Conservation (phyloP, 108 stramenopile genomes). For the Cylindrotheca closterium region DNA sequence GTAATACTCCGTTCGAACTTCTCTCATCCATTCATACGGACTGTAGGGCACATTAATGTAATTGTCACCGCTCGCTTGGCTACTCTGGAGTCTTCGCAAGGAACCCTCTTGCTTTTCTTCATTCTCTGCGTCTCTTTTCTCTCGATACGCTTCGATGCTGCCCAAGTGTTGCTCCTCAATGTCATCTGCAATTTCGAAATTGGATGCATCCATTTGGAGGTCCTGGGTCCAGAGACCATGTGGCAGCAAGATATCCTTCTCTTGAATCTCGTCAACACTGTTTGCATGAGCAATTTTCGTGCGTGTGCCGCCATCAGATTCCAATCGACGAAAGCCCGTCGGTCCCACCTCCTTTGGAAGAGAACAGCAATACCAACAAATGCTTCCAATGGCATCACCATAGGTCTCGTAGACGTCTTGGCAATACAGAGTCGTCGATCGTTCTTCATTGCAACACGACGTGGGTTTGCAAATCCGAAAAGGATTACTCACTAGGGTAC, state of each 20-base stretch:
- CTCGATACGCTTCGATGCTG: not conserved
- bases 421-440: not conserved
- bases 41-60: conserved; percentile 12
- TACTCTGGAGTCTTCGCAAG: not conserved
- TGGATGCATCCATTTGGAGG: conserved; percentile 6
- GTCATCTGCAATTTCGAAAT: conserved; percentile 12
- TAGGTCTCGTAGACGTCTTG: conserved; percentile 16
- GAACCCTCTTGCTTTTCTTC: not conserved
- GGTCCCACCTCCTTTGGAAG: conserved; percentile 20
- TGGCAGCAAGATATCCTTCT: not conserved
- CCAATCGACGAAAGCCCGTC: not conserved
- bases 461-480: conserved; percentile 26
- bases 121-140: not conserved
- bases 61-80: not conserved
- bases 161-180: conserved; percentile 2
- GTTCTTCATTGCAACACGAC: conserved; percentile 11
- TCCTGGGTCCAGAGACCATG: conserved; percentile 1
- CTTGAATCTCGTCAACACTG: not conserved
- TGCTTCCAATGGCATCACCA: conserved; percentile 11
- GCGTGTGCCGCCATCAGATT: not conserved
- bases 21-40: conserved; percentile 49
- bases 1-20: conserved; percentile 54
- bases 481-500: conserved; percentile 17
- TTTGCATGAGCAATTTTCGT: not conserved
- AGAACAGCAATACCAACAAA: conserved; percentile 34